A percentile compares a stretch with the other conserved stretches of the same genome.
These are phyloP conservation scores for Lentinula lateritia DNA, from an alignment of 768 basidiomycete species.

Conservation along the genomic window DNA sequence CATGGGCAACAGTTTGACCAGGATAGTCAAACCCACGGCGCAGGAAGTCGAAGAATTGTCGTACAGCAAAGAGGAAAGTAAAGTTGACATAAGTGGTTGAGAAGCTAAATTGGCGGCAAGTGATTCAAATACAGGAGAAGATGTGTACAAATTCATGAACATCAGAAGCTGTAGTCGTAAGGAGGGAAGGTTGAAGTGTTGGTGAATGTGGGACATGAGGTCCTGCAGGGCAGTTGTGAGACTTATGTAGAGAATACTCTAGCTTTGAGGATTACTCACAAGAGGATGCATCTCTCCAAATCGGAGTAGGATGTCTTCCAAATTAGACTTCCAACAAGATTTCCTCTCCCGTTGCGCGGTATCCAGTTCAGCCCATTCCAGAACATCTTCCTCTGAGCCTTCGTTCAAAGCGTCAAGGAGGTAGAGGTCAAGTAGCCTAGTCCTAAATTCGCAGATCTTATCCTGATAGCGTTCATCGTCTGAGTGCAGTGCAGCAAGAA, in stretches of 20 bases:
- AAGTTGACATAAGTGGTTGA: slow-evolving; percentile 58
- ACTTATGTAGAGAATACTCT: neutral
- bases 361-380: slow-evolving; percentile 71
- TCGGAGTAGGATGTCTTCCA: slow-evolving; percentile 68
- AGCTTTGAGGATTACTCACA: slow-evolving; percentile 18
- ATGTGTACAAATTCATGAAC: slow-evolving; percentile 59
- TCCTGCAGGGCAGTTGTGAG: slow-evolving; percentile 40
- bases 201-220: slow-evolving; percentile 61
- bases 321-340: slow-evolving; percentile 68
- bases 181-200: slow-evolving; percentile 53
- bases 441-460: slow-evolving; percentile 60
- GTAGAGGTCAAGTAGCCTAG: slow-evolving; percentile 68
- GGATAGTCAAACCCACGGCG: slow-evolving; percentile 53
- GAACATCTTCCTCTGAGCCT: slow-evolving; percentile 61
- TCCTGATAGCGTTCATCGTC: slow-evolving; percentile 37
- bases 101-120: slow-evolving; percentile 46
- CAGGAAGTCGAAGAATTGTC: slow-evolving; percentile 74
- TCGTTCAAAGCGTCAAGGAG: slow-evolving; percentile 75
- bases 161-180: slow-evolving; percentile 66
- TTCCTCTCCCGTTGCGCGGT: slow-evolving; percentile 54
- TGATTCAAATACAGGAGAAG: slow-evolving; percentile 44
- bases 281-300: slow-evolving; percentile 56
- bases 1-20: slow-evolving; percentile 71
- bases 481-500: slow-evolving; percentile 54
- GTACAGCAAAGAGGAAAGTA: slow-evolving; percentile 64